Conservation (phyloP, 331 rosid species). For the Quercus lobata region DNA sequence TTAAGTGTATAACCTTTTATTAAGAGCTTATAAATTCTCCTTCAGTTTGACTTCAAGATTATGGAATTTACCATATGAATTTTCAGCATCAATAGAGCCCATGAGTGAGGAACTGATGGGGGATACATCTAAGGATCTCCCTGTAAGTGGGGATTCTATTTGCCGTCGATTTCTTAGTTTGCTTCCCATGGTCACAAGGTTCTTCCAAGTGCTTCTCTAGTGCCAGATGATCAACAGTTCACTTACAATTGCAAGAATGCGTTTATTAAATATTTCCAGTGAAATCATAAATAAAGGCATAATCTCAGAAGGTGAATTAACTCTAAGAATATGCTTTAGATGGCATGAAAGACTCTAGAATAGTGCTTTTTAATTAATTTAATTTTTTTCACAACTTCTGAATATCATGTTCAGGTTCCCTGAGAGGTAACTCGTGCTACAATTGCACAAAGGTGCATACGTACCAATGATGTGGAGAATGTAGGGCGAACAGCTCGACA, state of each 20-base stretch:
- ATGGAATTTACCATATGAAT: too few relatives aligned
- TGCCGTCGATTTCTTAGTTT: too few relatives aligned
- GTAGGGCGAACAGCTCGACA: constrained; percentile 84
- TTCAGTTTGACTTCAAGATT: too few relatives aligned
- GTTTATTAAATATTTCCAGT: background rate
- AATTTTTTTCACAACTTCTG: background rate
- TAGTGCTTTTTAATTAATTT: background rate
- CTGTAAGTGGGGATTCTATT: too few relatives aligned
- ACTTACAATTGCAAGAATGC: constrained; percentile 88
- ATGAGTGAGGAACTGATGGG: too few relatives aligned
- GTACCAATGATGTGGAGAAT: constrained; percentile 76
- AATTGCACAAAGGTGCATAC: constrained; percentile 84
- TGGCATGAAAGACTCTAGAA: background rate
- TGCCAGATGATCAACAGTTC: constrained; percentile 89
- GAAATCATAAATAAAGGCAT: background rate
- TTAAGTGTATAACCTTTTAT: too few relatives aligned
- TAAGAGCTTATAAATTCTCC: too few relatives aligned
- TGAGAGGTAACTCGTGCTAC: constrained; percentile 74
- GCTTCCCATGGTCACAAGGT: constrained; percentile 67
- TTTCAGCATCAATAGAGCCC: too few relatives aligned
- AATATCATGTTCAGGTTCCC: constrained; percentile 43
- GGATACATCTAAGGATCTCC: too few relatives aligned
- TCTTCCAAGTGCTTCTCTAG: constrained; percentile 87
- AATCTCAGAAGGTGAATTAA: background rate
- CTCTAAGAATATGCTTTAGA: background rate